These are phyloP conservation scores for Cucurbita pepo DNA, from an alignment of 306 rosid species.

Conservation along the genomic window DNA sequence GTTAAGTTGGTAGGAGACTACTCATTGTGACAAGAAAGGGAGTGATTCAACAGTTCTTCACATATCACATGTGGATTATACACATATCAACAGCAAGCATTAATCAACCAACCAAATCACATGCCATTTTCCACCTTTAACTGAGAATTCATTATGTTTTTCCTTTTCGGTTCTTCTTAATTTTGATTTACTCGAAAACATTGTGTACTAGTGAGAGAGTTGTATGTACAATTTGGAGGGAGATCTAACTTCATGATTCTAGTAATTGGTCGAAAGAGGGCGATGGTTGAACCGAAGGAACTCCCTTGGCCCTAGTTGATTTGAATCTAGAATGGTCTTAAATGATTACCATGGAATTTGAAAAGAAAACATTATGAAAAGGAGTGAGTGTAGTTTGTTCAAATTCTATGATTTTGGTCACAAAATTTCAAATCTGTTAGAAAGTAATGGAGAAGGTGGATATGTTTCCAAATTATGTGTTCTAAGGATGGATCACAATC, in stretches of 20 bases:
- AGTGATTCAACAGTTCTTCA: neutral
- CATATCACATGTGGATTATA: neutral
- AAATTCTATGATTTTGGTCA: conserved; percentile 4
- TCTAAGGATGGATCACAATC: conserved; percentile 2
- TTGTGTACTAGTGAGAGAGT: neutral
- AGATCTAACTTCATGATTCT: neutral
- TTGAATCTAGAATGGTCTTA: neutral
- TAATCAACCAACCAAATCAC: neutral
- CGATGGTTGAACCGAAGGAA: no score
- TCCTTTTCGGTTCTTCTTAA: neutral
- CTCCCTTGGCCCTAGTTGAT: neutral
- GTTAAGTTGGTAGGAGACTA: conserved; percentile 3
- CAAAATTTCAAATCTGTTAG: neutral
- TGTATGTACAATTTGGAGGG: neutral
- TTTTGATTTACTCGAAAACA: neutral
- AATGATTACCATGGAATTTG: neutral
- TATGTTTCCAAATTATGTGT: conserved; percentile 3
- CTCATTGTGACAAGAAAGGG: neutral
- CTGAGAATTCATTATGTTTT: neutral
- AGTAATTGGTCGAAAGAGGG: no score
- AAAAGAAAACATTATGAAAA: neutral
- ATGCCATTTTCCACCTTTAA: neutral
- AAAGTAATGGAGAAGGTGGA: conserved; percentile 3
- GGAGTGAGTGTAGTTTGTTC: neutral
- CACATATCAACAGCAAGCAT: neutral